Evolutionary conservation across 495 filamentous ascomycete genomes (phyloP), one percentile per base, ranked within the genome.

Genomic region (Aspergillus bridgeri): DNA sequence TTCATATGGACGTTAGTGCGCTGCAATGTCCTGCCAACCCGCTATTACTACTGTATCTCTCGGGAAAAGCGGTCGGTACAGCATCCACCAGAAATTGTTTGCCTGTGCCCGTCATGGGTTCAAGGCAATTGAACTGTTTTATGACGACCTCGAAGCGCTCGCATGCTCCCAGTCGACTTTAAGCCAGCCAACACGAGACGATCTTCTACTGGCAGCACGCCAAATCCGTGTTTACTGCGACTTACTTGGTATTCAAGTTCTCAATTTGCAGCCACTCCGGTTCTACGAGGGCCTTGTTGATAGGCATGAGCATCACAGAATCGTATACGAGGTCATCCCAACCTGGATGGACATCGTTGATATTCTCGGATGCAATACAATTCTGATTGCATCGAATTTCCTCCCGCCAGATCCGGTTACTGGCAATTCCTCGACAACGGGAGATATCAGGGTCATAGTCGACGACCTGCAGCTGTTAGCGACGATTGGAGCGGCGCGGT

Each of bases 181-280:
- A 62, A 72, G 79, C 87, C 42, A 64, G 65, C 42, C 53, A 27
- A 2, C 24, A 3, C 0, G 22, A 20, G 29, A 54, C 3, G 29
- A 17, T 9, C 29, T 45, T 9, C 38, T 54, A 8, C 18, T 1
- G 9, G 53, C 38, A 3, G 53, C 53, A n/a, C 22, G 17, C 42
- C 42, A 54, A 24, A 45, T 47, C 38, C 38, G 24, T 2, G 50
- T 54, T 0, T 68, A 83, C 21, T 86, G 83, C 68, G 66, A 76
- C 29, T 72, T 70, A 7, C 75, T 80, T 27, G 61, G 61, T 5
- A 72, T 89, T 48, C 61, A 68, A 17, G 80, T 87, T 51, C 59
- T 88, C 33, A 81, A 80, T 51, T 72, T 89, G 2, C 85, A 89
- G 65, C 86, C 86, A 5, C 86, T 88, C 67, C 78, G 80, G 70